Evolutionary conservation across 148 eudicot species (phyloP).

Genomic region (Vaccinium darrowii): DNA sequence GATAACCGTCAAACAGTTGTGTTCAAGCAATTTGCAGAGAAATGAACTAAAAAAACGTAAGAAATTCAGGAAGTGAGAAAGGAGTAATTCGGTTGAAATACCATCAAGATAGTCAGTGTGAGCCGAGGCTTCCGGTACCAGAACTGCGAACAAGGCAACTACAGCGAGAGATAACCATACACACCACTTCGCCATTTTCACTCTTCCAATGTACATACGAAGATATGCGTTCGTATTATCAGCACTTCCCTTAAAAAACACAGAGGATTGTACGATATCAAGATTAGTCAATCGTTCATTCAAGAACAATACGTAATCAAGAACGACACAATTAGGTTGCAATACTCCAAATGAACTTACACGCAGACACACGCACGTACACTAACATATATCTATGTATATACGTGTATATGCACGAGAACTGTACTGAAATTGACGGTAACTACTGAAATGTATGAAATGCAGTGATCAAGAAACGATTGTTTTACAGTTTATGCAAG

Average conservation of each 20-base stretch:
- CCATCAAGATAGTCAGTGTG: slow-evolving; percentile 9
- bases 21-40: neutral
- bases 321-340: neutral
- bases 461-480: neutral
- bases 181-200: neutral
- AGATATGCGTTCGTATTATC: neutral
- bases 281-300: neutral
- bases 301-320: neutral
- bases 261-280: neutral
- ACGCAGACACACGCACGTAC: neutral
- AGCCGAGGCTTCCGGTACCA: neutral
- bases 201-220: neutral
- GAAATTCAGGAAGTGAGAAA: neutral
- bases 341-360: neutral
- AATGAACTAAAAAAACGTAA: neutral
- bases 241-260: neutral
- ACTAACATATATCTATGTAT: neutral
- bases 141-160: neutral
- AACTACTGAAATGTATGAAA: neutral
- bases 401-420: neutral
- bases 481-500: neutral
- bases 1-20: neutral
- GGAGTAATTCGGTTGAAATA: neutral
- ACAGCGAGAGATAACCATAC: slow-evolving; percentile 4
- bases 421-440: neutral